A percentile compares a stretch with the other conserved stretches of the same genome.
Evolutionary conservation across 73 alveolate genomes (phyloP).

Genomic region (Symbiodinium natans): DNA sequence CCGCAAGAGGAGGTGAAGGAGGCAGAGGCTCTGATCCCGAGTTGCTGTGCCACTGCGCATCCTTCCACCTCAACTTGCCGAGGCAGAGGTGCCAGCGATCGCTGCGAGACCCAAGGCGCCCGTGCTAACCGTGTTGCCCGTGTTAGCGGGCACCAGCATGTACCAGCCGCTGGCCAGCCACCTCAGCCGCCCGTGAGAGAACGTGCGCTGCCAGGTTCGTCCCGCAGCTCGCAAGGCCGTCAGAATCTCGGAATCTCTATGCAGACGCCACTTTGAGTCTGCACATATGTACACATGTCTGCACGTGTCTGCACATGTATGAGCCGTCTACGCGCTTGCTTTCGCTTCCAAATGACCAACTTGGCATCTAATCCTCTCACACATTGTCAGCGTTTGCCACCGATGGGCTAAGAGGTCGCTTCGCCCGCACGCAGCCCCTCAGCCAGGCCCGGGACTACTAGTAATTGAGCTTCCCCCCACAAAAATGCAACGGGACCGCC

Average conservation of each 20-base stretch:
- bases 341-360: too few relatives aligned
- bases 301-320: too few relatives aligned
- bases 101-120: conserved; percentile 54
- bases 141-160: too few relatives aligned
- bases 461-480: too few relatives aligned
- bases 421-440: background rate
- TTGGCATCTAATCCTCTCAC: too few relatives aligned
- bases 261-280: too few relatives aligned
- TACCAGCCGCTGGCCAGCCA: background rate
- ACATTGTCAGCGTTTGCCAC: too few relatives aligned
- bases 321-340: too few relatives aligned
- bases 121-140: too few relatives aligned
- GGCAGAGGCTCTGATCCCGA: background rate
- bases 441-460: background rate
- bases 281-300: too few relatives aligned
- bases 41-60: background rate
- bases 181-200: background rate
- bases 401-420: background rate
- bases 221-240: background rate
- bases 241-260: too few relatives aligned
- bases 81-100: conserved; percentile 27
- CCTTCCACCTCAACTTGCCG: background rate
- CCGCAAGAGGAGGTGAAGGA: background rate
- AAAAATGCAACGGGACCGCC: too few relatives aligned
- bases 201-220: background rate